Base-by-base conservation (phyloP, 495 filamentous ascomycete species). In the Aspergillus affinis region DNA sequence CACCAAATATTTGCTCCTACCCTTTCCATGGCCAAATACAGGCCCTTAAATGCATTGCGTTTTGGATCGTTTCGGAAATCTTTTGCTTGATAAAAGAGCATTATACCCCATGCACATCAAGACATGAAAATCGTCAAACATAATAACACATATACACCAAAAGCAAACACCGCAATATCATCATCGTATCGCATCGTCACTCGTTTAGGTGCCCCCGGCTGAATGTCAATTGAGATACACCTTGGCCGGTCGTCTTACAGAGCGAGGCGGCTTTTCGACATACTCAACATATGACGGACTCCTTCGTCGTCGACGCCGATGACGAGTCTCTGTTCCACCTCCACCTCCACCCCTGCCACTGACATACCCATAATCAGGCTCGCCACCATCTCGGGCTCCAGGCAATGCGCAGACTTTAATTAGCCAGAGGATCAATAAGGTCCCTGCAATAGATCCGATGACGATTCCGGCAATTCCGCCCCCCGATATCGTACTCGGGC, bases 381-480 rank as follows among this genome's bases (percentile, higher is more conserved):
- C 60, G 3, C 54, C 60, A 1, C 61, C 68, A 17, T 66, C 59
- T 27, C 66, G 66, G 2, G 67, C 67, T 0, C 65, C 63, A 0
- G 69, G 69, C 9, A 72, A 57, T 19, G 57, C 36, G 54, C 69
- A 75, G 0, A 72, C 13, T 23, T 65, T 63, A 61, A 66, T 72
- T n/a, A 86, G 72, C 83, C 83, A 86, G 23, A 82, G 62, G 4
- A 86, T 55, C 0, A 86, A 65, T 0, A 86, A 70, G 1, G 84
- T 72, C 7, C 83, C 84, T 51, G 69, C 81, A 52, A 86, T 81
- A 20, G 79, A 78, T 36, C 84, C 84, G 64, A 86, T 78, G 52
- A 86, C 83, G 59, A 86, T 85, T 46, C 84, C 84, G 0, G 83
- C 84, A 47, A 86, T 85, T 1, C 72, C 82, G 21, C 84, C 83